Base-by-base conservation (phyloP, 2,329 filamentous ascomycete genomes). In the Apiospora rasikravindrae region DNA sequence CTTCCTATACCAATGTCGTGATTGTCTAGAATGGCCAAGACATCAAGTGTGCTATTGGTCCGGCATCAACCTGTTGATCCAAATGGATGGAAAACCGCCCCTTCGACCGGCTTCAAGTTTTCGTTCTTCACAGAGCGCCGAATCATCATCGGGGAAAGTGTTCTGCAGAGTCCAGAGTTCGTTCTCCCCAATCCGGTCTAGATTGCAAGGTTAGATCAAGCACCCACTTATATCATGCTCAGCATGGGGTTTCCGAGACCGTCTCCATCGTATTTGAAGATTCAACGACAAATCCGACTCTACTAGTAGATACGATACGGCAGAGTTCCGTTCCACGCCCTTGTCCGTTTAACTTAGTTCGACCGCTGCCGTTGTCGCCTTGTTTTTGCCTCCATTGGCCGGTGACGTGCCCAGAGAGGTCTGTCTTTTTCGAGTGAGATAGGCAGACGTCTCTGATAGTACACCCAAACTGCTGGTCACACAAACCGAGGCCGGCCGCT, bases 191-290 rank as follows among this genome's bases (percentile, higher is more conserved):
- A 61, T 61, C 16, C 11, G 53, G 53, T 37, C 53, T 66, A 67
- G 51, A 66, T 45, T 40, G 53, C 57, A 67, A 44, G 29, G 49
- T 33, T 42, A 49, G 57, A 53, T n/a, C 33, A 14, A 42, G 24
- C 40, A 26, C 57, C 29, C 26, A 57, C 51, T 33, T 29, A 57
- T 29, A 57, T 16, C 26, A 33, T 57, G 51, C 29, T 4, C 40
- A 53, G 66, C 42, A 19, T 45, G 67, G 72, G 67, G 66, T 73
- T 69, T 70, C 72, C 72, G 70, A 57, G 61, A 67, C 69, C 33
- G 47, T 47, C 44, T 37, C 26, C 29, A 69, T 69, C 47, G n/a
- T 40, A 73, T 73, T 73, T 73, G 72, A 73, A 73, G 72, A 73
- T 73, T 71, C 67, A 73, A 73, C 69, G 67, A 71, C 72, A 73